Conservation (phyloP, 148 eudicot genomes). For the Chenopodium quinoa region DNA sequence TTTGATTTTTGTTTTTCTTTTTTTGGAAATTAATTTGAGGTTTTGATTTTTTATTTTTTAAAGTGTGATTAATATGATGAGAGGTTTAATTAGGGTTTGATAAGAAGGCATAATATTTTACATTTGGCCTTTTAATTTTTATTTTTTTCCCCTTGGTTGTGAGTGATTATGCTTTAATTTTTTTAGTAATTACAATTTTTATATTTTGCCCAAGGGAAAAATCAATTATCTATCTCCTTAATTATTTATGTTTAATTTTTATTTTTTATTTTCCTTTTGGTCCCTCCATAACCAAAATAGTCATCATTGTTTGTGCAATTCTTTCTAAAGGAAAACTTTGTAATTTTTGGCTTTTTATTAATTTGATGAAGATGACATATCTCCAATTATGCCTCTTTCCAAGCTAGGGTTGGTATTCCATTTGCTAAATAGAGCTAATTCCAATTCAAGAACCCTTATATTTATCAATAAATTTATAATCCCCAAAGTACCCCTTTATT, state of each 20-base stretch:
- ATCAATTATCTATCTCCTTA: constrained; percentile 20
- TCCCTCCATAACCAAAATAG: constrained; percentile 28
- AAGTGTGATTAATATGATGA: constrained; percentile 34
- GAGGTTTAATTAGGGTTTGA: constrained; percentile 34
- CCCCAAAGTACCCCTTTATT: background rate
- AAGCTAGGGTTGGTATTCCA: constrained; percentile 9
- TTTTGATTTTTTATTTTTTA: constrained; percentile 20
- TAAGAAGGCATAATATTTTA: constrained; percentile 21
- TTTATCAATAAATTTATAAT: background rate
- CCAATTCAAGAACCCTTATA: background rate
- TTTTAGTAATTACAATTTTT: background rate
- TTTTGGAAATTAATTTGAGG: constrained; percentile 13
- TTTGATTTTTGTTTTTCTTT: constrained; percentile 22
- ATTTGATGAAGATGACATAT: constrained; percentile 31
- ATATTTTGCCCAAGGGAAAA: constrained; percentile 1
- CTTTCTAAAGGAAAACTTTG: constrained; percentile 35
- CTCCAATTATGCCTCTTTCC: constrained; percentile 27
- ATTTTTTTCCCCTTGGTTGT: background rate
- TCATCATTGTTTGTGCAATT: constrained; percentile 35
- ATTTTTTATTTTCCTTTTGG: background rate
- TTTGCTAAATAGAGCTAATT: constrained; percentile 18
- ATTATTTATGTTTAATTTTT: constrained; percentile 28
- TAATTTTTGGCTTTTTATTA: constrained; percentile 18
- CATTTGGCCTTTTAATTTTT: constrained; percentile 22
- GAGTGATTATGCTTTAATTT: constrained; percentile 17